phyloP scores from a whole-genome alignment of 1,284 basidiomycete genomes.

The Ceratobasidium sp. region DNA sequence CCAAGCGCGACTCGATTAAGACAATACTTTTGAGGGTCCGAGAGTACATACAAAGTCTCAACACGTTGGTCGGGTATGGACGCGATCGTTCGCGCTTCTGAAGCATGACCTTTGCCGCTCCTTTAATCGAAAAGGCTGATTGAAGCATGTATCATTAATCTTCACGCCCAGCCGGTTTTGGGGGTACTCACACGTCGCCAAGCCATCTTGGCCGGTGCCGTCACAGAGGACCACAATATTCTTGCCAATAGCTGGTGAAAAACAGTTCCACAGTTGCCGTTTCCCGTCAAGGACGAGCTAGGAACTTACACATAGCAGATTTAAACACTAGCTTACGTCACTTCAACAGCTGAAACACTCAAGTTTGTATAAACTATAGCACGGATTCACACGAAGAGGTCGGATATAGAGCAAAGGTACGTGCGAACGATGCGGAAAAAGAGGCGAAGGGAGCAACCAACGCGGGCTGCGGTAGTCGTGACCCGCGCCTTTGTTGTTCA shows the following conservation, averaged over 20 bases:
- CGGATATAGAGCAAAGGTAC: too few relatives aligned
- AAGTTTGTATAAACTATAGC: neutral
- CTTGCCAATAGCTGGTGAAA: neutral
- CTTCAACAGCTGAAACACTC: neutral
- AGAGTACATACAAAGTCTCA: constrained; percentile 13
- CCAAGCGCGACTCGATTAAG: neutral
- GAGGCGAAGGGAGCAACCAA: neutral
- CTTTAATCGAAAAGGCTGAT: constrained; percentile 23
- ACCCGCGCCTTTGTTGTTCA: neutral
- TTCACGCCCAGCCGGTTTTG: neutral
- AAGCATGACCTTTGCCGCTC: neutral
- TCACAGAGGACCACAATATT: constrained; percentile 29
- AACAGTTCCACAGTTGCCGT: neutral
- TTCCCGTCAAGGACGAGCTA: neutral
- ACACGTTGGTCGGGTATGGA: constrained; percentile 17
- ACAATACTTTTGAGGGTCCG: neutral
- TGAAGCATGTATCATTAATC: neutral
- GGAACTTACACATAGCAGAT: neutral
- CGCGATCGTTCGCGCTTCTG: constrained; percentile 2
- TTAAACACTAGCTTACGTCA: neutral
- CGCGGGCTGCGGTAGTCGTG: neutral
- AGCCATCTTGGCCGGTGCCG: constrained; percentile 30
- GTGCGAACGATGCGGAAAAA: neutral
- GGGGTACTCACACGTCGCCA: constrained; percentile 6
- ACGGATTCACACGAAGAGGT: too few relatives aligned